phyloP scores from a whole-genome alignment of 352 stramenopile species.

The Globisporangium camurandrum region DNA sequence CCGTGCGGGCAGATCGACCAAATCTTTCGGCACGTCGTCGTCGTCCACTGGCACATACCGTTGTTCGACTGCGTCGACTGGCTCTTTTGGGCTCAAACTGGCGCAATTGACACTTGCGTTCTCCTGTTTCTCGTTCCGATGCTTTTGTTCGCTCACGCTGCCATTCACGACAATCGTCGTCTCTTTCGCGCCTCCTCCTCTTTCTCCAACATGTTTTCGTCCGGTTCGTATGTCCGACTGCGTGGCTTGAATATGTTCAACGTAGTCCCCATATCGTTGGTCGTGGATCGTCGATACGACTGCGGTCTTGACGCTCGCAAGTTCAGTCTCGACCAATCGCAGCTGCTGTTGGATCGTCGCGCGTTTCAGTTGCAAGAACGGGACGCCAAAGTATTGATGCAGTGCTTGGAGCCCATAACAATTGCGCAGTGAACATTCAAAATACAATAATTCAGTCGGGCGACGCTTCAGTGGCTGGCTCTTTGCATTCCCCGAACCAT shows the following conservation, averaged over 20 bases:
- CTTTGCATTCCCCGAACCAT: constrained; percentile 26
- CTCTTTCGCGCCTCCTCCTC: constrained; percentile 9
- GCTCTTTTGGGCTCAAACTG: too few species aligned
- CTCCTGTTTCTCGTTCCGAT: constrained; percentile 1
- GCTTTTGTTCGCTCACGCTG: not conserved
- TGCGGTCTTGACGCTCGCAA: constrained; percentile 64
- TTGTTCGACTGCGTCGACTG: constrained; percentile 13
- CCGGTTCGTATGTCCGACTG: constrained; percentile 76
- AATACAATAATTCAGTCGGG: constrained; percentile 66
- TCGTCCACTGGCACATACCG: not conserved
- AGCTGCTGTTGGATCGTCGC: constrained; percentile 71
- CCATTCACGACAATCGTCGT: constrained; percentile 13
- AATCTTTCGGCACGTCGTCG: constrained; percentile 18
- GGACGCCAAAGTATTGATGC: constrained; percentile 82
- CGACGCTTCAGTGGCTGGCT: constrained; percentile 27
- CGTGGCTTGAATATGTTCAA: constrained; percentile 58
- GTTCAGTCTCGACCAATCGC: constrained; percentile 60
- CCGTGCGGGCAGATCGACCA: constrained; percentile 46
- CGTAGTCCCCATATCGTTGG: constrained; percentile 69
- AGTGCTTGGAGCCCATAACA: constrained; percentile 81
- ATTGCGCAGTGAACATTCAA: constrained; percentile 78
- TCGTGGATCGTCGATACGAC: constrained; percentile 62
- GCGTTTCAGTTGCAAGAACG: constrained; percentile 78
- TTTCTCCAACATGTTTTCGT: constrained; percentile 16
- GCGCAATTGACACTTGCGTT: constrained; percentile 22